Evolutionary conservation across 352 stramenopile species (phyloP), one percentile per base, ranked within the genome.

Genomic region (Pythium pectinolyticum): DNA sequence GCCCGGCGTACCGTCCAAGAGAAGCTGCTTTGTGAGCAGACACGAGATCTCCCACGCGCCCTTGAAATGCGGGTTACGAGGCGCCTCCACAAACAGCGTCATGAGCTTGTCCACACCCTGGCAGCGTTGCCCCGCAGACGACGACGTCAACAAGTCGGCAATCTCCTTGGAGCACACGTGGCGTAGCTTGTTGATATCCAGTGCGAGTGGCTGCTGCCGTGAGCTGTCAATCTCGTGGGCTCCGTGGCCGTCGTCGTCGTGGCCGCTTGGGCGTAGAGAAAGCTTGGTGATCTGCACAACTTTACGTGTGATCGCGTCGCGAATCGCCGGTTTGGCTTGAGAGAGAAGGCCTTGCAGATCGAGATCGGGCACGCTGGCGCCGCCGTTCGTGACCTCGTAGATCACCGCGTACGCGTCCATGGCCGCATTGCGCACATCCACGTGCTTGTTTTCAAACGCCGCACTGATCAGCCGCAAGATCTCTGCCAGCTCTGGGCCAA

Each of bases 371-470:
- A 69, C 67, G 0, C 28, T 59, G 3, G 67, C 63, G 0, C 74
- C 78, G 3, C 80, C 78, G 27, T 86, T 86, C 3, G 78, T 88
- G 28, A 80, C 72, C 56, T 94, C 82, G 54, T 91, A 94, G 12
- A 94, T 86, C 1, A 74, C 77, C 0, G 72, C 69, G 52, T 92
- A 94, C 8, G 78, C 82, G 1, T 76, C 67, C 17, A 91, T 86
- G 0, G 85, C 85, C 0, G 72, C 83, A 31, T 85, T 94, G 2
- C 83, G 80, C 2, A 94, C 78, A 25, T 94, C 85, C 5, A 94
- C 83, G 53, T 94, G 85, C 34, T 94, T 94, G 73, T 91, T 92
- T 30, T 91, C 85, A 24, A 94, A 73, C 2, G 80, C 80, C 0
- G 74, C 72, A 0, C 70, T 61, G 19, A 92, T 75, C 14, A 90